Percentiles rank a stretch among this genome's conserved stretches.
These are phyloP conservation scores for Choanephora cucurbitarum DNA, from an alignment of 371 early-diverging fungal genomes.

Conservation along the genomic window DNA sequence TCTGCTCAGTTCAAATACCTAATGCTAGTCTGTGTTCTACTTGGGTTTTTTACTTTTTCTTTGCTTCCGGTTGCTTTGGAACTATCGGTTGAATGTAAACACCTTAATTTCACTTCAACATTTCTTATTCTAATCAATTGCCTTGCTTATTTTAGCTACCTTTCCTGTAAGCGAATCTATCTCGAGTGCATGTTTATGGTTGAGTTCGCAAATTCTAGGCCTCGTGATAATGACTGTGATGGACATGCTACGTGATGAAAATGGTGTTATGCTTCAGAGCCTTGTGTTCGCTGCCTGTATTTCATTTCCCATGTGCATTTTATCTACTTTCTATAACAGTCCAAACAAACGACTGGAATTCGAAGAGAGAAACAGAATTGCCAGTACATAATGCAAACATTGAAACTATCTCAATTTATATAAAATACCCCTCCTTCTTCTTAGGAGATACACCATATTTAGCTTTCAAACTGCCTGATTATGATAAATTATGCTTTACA, in stretches of 20 bases:
- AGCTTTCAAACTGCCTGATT: too few relatives aligned
- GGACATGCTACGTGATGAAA: conserved; percentile 42
- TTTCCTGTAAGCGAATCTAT: conserved; percentile 49
- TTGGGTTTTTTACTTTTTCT: conserved; percentile 45
- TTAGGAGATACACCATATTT: too few relatives aligned
- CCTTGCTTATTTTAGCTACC: conserved; percentile 21
- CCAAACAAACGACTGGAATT: conserved; percentile 41
- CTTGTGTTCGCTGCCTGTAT: conserved; percentile 36
- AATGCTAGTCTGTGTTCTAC: conserved; percentile 30
- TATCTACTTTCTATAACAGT: conserved; percentile 32
- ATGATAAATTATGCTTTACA: too few relatives aligned
- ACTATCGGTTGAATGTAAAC: conserved; percentile 50
- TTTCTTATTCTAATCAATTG: too few relatives aligned
- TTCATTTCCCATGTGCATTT: conserved; percentile 34
- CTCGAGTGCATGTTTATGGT: conserved; percentile 47
- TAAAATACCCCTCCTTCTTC: too few relatives aligned
- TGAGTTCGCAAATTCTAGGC: conserved; percentile 40
- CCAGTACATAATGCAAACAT: background rate
- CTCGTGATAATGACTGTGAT: conserved; percentile 35
- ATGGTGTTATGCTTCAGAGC: conserved; percentile 33
- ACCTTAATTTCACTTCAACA: background rate
- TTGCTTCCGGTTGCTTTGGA: conserved; percentile 47
- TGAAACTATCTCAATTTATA: too few relatives aligned
- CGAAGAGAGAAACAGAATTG: conserved; percentile 26
- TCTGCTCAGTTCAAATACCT: conserved; percentile 27